Evolutionary conservation across 1,284 basidiomycete species (phyloP), one percentile per base, ranked within the genome.

Genomic region (Singerocomus inundabilis): DNA sequence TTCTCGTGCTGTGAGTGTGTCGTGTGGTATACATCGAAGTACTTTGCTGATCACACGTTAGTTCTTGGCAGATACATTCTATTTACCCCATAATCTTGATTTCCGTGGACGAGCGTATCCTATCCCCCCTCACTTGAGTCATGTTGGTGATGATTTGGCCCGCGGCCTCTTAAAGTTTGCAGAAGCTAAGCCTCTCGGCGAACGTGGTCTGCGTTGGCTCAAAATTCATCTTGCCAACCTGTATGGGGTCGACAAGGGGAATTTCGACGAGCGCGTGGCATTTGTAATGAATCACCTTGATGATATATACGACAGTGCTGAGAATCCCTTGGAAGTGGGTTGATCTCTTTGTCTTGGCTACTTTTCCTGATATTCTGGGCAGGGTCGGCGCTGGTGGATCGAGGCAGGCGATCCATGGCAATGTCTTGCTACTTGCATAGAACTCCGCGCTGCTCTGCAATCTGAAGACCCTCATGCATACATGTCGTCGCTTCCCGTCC

Each of bases 61-160:
- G 86, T 95, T 93, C 76, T 71, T 93, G 39, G 82, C 81, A 32
- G 93, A 98, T 62, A 84, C 77, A 0, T 88, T 99, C 69, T 99
- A 94, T 72, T 80, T 97, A 54, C 96, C 96, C 0, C 97, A 99
- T 72, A 98, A 98, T 70, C 78, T 99, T 64, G 97, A 99, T 70
- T 99, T 99, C 81, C 85, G 96, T 55, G 97, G 97, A 5, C 87
- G 96, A 46, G 94, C 96, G 1, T 99, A 99, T 66, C 96, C 97
- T 4, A 88, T 98, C 46, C 95, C 97, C 0, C 93, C 96, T 2
- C 93, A 98, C 73, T 76, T 99, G 53, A 95, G 89, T 62, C 97
- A 99, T 62, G 91, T 98, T 47, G 96, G 96, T 18, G 92, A 99
- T 67, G 96, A 99, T 66, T 76, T 99, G 15, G 90, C 88, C 58